A percentile compares a stretch with the other conserved stretches of the same genome.
These are phyloP conservation scores for Pseudogymnoascus verrucosus DNA, from an alignment of 2,329 filamentous ascomycete species.

Conservation along the genomic window DNA sequence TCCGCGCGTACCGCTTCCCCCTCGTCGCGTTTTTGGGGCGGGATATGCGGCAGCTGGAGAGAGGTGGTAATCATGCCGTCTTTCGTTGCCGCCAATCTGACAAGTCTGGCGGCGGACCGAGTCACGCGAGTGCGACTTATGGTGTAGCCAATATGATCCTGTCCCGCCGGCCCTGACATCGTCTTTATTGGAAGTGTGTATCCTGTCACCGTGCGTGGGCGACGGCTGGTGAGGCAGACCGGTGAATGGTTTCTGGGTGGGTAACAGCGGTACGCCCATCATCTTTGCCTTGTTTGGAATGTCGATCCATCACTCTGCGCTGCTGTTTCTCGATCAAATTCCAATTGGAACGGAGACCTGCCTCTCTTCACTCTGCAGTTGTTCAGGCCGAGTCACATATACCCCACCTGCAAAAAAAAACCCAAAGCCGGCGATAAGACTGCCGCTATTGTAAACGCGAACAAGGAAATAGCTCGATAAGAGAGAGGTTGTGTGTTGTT, in stretches of 20 bases:
- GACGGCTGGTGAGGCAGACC: background rate
- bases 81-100: background rate
- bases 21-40: background rate
- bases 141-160: slow-evolving; percentile 6
- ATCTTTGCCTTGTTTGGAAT: slow-evolving; percentile 2
- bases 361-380: background rate
- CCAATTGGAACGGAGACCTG: slow-evolving; percentile 2
- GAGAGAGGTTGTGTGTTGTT: background rate
- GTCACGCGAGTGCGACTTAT: slow-evolving; percentile 3
- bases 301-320: background rate
- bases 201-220: background rate
- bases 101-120: background rate
- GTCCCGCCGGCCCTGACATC: background rate
- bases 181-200: background rate
- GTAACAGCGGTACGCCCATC: background rate
- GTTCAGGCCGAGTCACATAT: slow-evolving; percentile 6
- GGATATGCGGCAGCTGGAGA: background rate
- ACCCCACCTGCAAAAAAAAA: background rate
- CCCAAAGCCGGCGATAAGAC: background rate
- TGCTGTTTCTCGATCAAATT: background rate
- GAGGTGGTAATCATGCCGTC: background rate
- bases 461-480: background rate
- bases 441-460: background rate
- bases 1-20: background rate
- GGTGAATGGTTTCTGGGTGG: background rate